Evolutionary conservation across 2,329 filamentous ascomycete genomes (phyloP).

Genomic region (Ophiobolus disseminans): DNA sequence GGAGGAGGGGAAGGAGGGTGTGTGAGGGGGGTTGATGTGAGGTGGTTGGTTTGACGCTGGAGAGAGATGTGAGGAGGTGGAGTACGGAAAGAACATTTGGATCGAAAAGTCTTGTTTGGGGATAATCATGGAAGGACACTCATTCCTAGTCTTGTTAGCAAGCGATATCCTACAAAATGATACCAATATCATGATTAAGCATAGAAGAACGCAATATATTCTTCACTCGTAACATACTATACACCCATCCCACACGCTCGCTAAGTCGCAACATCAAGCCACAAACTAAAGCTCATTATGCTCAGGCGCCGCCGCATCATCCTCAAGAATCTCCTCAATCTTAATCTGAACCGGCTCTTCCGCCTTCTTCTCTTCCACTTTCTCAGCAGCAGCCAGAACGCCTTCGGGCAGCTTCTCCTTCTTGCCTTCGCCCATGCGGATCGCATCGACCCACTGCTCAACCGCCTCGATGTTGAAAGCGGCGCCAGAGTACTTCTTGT

Average conservation of each 20-base stretch:
- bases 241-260: not conserved
- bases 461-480: constrained; percentile 67
- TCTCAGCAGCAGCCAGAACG: constrained; percentile 42
- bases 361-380: constrained; percentile 31
- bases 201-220: no score
- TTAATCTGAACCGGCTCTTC: constrained; percentile 42
- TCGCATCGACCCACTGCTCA: constrained; percentile 88
- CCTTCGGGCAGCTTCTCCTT: constrained; percentile 73
- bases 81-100: no score
- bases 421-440: constrained; percentile 83
- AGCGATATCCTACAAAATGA: not conserved
- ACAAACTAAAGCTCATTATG: constrained; percentile 35
- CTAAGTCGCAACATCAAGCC: not conserved
- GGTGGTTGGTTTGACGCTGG: no score
- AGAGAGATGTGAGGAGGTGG: no score
- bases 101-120: no score
- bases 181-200: no score
- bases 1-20: not conserved
- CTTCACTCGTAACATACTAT: no score
- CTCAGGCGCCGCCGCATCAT: constrained; percentile 15
- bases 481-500: constrained; percentile 71
- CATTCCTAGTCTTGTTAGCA: no score
- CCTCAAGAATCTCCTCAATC: constrained; percentile 37
- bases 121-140: no score
- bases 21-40: no score